Evolutionary conservation across 768 basidiomycete species (phyloP).

Genomic region (Hygrophoropsis aurantiaca): DNA sequence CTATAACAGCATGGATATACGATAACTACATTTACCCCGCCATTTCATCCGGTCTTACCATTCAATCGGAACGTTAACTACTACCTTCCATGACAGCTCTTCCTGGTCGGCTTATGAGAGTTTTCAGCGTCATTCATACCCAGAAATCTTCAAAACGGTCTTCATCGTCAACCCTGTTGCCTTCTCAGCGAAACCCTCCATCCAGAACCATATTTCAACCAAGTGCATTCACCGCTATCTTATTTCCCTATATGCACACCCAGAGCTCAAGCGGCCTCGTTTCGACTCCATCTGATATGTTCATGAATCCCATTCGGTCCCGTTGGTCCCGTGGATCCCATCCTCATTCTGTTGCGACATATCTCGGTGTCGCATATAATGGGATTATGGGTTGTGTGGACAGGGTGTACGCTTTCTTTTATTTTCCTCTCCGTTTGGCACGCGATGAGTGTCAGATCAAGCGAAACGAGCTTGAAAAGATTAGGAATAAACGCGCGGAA

Average conservation of each 20-base stretch:
- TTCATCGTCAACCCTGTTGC: constrained; percentile 44
- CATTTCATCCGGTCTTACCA: not conserved
- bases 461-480: constrained; percentile 54
- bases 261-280: constrained; percentile 25
- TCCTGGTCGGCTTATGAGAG: constrained; percentile 21
- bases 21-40: too few relatives aligned
- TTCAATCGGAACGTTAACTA: constrained; percentile 5
- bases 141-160: constrained; percentile 47
- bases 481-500: constrained; percentile 69
- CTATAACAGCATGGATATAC: not conserved
- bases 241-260: constrained; percentile 64
- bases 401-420: constrained; percentile 11
- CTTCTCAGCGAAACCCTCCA: constrained; percentile 50
- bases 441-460: constrained; percentile 68
- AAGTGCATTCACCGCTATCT: constrained; percentile 49
- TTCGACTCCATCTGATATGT: constrained; percentile 10
- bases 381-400: constrained; percentile 11
- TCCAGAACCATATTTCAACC: constrained; percentile 45
- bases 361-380: constrained; percentile 8
- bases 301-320: constrained; percentile 2
- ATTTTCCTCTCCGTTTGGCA: constrained; percentile 60
- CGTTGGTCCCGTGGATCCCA: constrained; percentile 8
- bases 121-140: constrained; percentile 43
- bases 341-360: constrained; percentile 7
- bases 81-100: constrained; percentile 22